Evolutionary conservation across 306 rosid species (phyloP).

Genomic region (Vigna mungo): DNA sequence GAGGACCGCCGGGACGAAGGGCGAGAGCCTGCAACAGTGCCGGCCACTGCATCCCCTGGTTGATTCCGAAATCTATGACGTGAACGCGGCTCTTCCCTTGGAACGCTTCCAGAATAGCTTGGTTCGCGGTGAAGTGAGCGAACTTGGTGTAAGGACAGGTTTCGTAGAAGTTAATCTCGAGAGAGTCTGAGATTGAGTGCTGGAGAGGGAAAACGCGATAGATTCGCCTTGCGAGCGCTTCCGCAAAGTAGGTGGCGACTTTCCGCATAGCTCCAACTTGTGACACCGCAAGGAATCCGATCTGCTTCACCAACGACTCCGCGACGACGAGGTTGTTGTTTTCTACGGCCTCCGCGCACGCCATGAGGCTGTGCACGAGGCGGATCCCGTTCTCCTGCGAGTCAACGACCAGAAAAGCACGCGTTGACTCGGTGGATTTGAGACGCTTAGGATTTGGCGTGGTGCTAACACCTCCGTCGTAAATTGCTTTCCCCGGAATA

Average conservation of each 20-base stretch:
- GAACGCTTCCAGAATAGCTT: conserved; percentile 89
- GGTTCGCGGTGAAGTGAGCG: conserved; percentile 94
- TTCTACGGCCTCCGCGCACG: conserved; percentile 90
- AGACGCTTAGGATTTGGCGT: conserved; percentile 10
- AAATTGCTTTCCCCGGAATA: conserved; percentile 75
- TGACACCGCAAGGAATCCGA: conserved; percentile 69
- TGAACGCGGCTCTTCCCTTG: conserved; percentile 80
- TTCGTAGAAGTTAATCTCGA: conserved; percentile 92
- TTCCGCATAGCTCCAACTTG: conserved; percentile 95
- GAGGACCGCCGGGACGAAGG: conserved; percentile 82
- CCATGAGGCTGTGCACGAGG: conserved; percentile 79
- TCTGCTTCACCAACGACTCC: conserved; percentile 80
- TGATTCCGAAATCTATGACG: conserved; percentile 88
- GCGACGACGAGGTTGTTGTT: conserved; percentile 62
- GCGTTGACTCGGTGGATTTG: conserved; percentile 46
- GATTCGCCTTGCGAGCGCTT: conserved; percentile 79
- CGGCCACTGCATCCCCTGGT: conserved; percentile 99
- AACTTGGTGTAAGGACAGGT: conserved; percentile 87
- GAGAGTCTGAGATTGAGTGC: conserved; percentile 61
- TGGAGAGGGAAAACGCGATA: conserved; percentile 65
- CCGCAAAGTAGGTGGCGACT: conserved; percentile 89
- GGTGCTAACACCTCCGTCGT: background rate
- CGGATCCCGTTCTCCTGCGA: conserved; percentile 89
- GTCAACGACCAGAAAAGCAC: conserved; percentile 65
- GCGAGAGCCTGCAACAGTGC: conserved; percentile 93